phyloP scores from a whole-genome alignment of 768 basidiomycete species.

The Boletus rubroflammeus region DNA sequence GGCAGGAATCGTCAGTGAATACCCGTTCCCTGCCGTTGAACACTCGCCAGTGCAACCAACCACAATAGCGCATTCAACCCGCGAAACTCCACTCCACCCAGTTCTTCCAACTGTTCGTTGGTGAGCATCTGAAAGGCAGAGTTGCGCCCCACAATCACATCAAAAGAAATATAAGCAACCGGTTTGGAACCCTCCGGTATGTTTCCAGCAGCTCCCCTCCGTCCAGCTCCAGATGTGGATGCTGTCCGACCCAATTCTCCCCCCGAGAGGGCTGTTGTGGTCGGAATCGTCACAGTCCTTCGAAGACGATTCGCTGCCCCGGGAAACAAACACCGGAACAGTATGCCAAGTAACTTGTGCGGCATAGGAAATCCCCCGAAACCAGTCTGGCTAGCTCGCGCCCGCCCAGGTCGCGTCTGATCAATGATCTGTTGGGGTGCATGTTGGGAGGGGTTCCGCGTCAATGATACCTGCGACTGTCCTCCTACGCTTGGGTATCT shows the following conservation, averaged over 20 bases:
- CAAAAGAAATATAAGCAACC: constrained; percentile 83
- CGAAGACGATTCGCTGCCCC: constrained; percentile 52
- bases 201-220: constrained; percentile 11
- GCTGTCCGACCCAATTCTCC: constrained; percentile 28
- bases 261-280: constrained; percentile 52
- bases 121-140: constrained; percentile 68
- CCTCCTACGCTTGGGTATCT: constrained; percentile 11
- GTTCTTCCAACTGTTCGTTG: constrained; percentile 80
- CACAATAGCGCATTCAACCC: constrained; percentile 77
- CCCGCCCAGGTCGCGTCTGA: constrained; percentile 9
- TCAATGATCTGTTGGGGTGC: constrained; percentile 12
- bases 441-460: constrained; percentile 15
- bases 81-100: constrained; percentile 92
- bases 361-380: constrained; percentile 80
- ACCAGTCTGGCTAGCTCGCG: constrained; percentile 38
- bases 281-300: constrained; percentile 73
- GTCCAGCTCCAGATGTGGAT: constrained; percentile 14
- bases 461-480: constrained; percentile 13
- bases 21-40: not conserved
- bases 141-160: constrained; percentile 81
- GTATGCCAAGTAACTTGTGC: constrained; percentile 44
- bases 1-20: not conserved
- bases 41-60: constrained; percentile 70
- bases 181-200: constrained; percentile 40
- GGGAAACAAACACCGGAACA: constrained; percentile 63